Conservation (phyloP, 306 rosid genomes). For the Herpetospermum pedunculosum region DNA sequence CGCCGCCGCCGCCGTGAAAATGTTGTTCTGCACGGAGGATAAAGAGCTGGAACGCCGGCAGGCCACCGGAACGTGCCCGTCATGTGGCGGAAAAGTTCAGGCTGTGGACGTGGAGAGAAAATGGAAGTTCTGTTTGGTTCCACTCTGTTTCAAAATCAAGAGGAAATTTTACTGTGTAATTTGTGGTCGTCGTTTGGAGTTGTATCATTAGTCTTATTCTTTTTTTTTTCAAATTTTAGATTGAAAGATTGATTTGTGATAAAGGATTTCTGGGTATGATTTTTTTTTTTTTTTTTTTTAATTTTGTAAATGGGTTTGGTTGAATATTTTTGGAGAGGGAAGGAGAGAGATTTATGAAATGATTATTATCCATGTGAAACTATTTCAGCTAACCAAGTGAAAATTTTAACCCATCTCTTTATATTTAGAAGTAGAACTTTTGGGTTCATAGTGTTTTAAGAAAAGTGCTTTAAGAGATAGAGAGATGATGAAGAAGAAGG, state of each 20-base stretch:
- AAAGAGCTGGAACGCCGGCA: conserved; percentile 52
- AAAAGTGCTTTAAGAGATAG: no score
- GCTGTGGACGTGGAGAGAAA: conserved; percentile 61
- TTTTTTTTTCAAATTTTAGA: not conserved
- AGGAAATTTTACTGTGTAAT: conserved; percentile 57
- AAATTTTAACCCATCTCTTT: no score
- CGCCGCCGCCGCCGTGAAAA: not conserved
- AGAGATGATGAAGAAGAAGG: no score
- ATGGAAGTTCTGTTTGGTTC: conserved; percentile 48
- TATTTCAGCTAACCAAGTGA: no score
- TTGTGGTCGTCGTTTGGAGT: conserved; percentile 54
- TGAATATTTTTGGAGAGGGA: no score
- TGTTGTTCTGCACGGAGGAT: conserved; percentile 27
- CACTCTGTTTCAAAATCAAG: conserved; percentile 70
- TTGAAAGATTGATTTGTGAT: not conserved
- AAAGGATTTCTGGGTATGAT: not conserved
- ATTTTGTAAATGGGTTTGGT: no score
- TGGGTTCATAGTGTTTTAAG: no score
- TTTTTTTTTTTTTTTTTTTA: no score
- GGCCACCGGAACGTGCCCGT: conserved; percentile 74
- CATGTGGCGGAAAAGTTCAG: conserved; percentile 71
- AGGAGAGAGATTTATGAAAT: no score
- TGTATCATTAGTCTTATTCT: conserved; percentile 12
- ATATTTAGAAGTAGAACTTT: no score
- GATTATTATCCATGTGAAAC: no score